These are phyloP conservation scores for Trichoderma sp. DNA, from an alignment of 2,329 filamentous ascomycete genomes.

Conservation along the genomic window DNA sequence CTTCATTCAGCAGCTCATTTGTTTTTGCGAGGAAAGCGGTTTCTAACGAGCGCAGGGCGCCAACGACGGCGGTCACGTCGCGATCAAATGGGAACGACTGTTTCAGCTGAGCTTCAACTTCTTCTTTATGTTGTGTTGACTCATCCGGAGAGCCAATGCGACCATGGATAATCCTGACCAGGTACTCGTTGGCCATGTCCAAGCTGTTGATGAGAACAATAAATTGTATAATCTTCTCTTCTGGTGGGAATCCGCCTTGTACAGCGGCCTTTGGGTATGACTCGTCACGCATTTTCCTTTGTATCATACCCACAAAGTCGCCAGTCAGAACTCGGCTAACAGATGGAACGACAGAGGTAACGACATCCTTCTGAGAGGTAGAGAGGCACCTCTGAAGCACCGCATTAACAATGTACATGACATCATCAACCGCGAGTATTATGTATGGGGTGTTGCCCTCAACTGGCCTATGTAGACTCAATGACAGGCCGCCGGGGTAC, in stretches of 20 bases:
- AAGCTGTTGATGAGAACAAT: constrained; percentile 95
- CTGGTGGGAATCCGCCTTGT: constrained; percentile 81
- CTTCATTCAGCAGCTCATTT: constrained; percentile 80
- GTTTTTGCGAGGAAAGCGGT: constrained; percentile 76
- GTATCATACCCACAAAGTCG: constrained; percentile 96
- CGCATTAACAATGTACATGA: constrained; percentile 98
- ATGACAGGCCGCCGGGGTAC: constrained; percentile 74
- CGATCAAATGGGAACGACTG: constrained; percentile 80
- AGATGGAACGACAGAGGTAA: constrained; percentile 76
- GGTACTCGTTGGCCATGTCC: constrained; percentile 88
- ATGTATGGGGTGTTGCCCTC: constrained; percentile 85
- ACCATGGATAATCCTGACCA: constrained; percentile 78
- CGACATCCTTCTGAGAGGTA: constrained; percentile 79
- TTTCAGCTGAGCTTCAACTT: constrained; percentile 52
- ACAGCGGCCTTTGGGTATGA: constrained; percentile 81
- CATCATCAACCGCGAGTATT: constrained; percentile 93
- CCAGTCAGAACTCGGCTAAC: constrained; percentile 79
- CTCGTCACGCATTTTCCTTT: constrained; percentile 96
- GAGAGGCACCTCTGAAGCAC: constrained; percentile 84
- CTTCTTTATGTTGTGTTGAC: constrained; percentile 40
- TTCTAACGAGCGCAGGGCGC: constrained; percentile 70
- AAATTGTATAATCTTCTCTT: constrained; percentile 86
- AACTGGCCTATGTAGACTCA: constrained; percentile 73
- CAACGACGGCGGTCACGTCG: constrained; percentile 71
- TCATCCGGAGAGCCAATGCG: constrained; percentile 57